Evolutionary conservation across 305 asterid species (phyloP).

Genomic region (Rubia tinctorum): DNA sequence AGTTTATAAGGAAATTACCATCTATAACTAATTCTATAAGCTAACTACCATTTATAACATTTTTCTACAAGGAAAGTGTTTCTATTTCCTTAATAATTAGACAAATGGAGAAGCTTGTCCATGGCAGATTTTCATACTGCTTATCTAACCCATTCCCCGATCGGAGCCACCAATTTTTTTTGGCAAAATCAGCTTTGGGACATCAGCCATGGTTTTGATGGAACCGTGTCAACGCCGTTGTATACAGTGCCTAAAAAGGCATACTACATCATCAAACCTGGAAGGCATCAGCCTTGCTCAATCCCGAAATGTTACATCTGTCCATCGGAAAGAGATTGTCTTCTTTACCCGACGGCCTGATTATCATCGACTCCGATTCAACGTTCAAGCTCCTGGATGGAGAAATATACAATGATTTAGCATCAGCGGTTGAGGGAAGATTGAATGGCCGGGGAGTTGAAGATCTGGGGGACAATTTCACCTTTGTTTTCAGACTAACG

Average conservation of each 20-base stretch:
- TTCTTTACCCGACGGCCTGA: conserved; percentile 18
- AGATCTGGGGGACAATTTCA: too few relatives aligned
- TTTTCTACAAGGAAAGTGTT: too few relatives aligned
- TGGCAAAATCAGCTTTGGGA: conserved; percentile 55
- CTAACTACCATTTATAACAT: too few relatives aligned
- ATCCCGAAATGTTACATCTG: neutral
- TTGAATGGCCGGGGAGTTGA: too few relatives aligned
- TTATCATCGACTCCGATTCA: conserved; percentile 45
- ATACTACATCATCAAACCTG: too few relatives aligned
- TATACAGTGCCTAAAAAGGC: too few relatives aligned
- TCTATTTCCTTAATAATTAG: too few relatives aligned
- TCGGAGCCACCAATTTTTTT: neutral
- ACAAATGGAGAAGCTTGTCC: conserved; percentile 29
- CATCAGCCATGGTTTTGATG: conserved; percentile 28
- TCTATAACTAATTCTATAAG: too few relatives aligned
- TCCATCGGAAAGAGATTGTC: neutral
- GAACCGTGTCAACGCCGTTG: conserved; percentile 42
- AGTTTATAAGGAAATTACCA: too few relatives aligned
- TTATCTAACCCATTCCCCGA: conserved; percentile 27
- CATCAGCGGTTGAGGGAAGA: conserved; percentile 20
- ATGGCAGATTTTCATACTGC: conserved; percentile 45
- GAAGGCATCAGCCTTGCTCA: neutral
- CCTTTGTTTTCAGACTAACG: conserved; percentile 15
- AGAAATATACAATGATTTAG: conserved; percentile 21
- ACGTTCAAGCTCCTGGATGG: conserved; percentile 35